A percentile compares a stretch with the other conserved stretches of the same genome.
These are phyloP conservation scores for Rutstroemia sp. DNA, from an alignment of 2,329 filamentous ascomycete species.

Conservation along the genomic window DNA sequence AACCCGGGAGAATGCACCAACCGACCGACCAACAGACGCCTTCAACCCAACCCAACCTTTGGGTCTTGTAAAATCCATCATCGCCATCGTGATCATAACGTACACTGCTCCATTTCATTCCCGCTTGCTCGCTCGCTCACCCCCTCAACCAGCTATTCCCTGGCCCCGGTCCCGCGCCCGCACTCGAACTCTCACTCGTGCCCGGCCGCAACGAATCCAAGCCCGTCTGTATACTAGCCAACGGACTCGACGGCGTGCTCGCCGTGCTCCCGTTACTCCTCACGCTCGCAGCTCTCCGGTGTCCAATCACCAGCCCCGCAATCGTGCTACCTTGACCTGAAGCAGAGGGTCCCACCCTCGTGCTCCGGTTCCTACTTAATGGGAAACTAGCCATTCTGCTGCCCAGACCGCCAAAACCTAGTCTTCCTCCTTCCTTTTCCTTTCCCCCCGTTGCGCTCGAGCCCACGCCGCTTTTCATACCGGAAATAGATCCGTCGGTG, in stretches of 20 bases:
- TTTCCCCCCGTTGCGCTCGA: background rate
- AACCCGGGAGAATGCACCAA: no score
- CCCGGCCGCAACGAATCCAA: background rate
- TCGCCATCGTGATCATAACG: no score
- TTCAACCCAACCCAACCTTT: no score
- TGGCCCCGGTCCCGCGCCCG: constrained; percentile 10
- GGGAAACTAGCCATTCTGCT: constrained; percentile 2
- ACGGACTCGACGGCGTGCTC: constrained; percentile 2
- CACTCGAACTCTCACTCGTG: constrained; percentile 40
- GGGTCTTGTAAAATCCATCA: no score
- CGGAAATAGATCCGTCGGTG: background rate
- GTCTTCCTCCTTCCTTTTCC: constrained; percentile 9
- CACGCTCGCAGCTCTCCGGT: constrained; percentile 4
- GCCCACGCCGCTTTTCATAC: background rate
- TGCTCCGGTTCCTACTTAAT: constrained; percentile 1
- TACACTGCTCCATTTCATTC: background rate
- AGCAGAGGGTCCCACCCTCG: background rate
- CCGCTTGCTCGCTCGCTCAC: constrained; percentile 18
- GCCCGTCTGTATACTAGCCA: background rate
- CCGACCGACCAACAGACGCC: no score
- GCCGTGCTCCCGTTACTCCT: constrained; percentile 6
- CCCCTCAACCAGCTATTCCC: constrained; percentile 46
- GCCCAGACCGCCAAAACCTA: background rate
- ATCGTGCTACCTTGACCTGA: background rate
- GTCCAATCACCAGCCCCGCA: constrained; percentile 3